Conservation (phyloP, 2,329 filamentous ascomycete genomes). For the Cladosporium cucumerinum region DNA sequence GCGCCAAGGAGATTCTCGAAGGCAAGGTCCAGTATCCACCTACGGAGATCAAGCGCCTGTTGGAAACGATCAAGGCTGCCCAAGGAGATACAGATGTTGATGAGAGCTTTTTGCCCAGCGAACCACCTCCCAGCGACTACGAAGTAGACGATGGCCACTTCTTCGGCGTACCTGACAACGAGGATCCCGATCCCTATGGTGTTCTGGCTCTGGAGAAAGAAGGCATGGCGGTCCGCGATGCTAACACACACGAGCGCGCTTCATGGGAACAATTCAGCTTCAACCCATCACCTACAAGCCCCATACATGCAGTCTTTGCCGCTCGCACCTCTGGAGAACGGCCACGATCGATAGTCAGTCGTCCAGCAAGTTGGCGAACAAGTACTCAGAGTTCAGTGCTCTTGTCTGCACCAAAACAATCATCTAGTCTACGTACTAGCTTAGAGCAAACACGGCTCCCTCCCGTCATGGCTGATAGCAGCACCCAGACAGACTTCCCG, state of each 20-base stretch:
- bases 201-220: conserved; percentile 87
- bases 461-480: conserved; percentile 27
- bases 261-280: conserved; percentile 80
- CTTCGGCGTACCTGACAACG: conserved; percentile 74
- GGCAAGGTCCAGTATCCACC: conserved; percentile 59
- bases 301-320: conserved; percentile 57
- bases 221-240: conserved; percentile 84
- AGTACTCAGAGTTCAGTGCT: conserved; percentile 18
- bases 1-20: conserved; percentile 60
- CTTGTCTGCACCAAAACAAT: conserved; percentile 26
- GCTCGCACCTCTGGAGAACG: conserved; percentile 55
- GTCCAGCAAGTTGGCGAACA: conserved; percentile 32
- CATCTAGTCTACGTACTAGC: conserved; percentile 32
- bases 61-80: conserved; percentile 82
- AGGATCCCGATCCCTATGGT: conserved; percentile 90
- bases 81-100: conserved; percentile 80
- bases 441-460: conserved; percentile 21
- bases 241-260: conserved; percentile 72
- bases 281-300: conserved; percentile 71
- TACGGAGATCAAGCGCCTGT: conserved; percentile 57
- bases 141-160: conserved; percentile 52
- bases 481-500: conserved; percentile 32
- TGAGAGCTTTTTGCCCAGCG: conserved; percentile 60
- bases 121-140: conserved; percentile 74
- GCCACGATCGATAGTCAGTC: conserved; percentile 33